These are phyloP conservation scores for Trichothecium roseum DNA, from an alignment of 2,329 filamentous ascomycete genomes.

Conservation along the genomic window DNA sequence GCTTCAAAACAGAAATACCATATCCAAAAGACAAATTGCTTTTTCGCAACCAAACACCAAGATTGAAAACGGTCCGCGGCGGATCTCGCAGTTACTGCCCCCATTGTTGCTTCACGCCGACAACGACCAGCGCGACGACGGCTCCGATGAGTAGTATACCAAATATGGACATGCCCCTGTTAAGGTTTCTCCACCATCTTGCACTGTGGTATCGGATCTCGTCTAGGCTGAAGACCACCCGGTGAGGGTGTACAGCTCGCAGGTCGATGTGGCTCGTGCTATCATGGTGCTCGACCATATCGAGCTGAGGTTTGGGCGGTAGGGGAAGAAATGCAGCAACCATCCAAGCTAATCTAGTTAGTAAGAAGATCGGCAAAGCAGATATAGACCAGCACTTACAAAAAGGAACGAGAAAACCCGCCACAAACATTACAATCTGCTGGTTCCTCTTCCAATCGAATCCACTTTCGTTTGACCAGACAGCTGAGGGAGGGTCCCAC, in stretches of 20 bases:
- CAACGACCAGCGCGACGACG: slow-evolving; percentile 37
- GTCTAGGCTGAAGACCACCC: slow-evolving; percentile 22
- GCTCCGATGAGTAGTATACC: slow-evolving; percentile 44
- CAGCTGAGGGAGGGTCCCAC: slow-evolving; percentile 65
- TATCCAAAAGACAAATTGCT: no score
- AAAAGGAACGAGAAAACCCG: slow-evolving; percentile 70
- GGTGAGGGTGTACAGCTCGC: slow-evolving; percentile 22
- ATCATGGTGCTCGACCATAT: slow-evolving; percentile 38
- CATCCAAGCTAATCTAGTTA: slow-evolving; percentile 56
- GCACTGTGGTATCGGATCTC: slow-evolving; percentile 40
- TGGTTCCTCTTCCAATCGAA: slow-evolving; percentile 57
- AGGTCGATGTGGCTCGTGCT: slow-evolving; percentile 29
- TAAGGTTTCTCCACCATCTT: slow-evolving; percentile 50
- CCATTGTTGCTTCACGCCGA: slow-evolving; percentile 43
- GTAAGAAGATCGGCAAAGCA: slow-evolving; percentile 1
- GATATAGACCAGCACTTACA: slow-evolving; percentile 32
- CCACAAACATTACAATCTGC: slow-evolving; percentile 64
- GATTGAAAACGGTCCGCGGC: no score
- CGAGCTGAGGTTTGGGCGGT: slow-evolving; percentile 42
- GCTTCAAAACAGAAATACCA: no score
- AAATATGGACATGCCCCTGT: slow-evolving; percentile 46
- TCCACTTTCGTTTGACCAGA: slow-evolving; percentile 50
- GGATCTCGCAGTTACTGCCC: no score
- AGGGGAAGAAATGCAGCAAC: slow-evolving; percentile 65
- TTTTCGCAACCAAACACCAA: no score